Conservation (phyloP, 306 rosid genomes). For the Lotus japonicus region DNA sequence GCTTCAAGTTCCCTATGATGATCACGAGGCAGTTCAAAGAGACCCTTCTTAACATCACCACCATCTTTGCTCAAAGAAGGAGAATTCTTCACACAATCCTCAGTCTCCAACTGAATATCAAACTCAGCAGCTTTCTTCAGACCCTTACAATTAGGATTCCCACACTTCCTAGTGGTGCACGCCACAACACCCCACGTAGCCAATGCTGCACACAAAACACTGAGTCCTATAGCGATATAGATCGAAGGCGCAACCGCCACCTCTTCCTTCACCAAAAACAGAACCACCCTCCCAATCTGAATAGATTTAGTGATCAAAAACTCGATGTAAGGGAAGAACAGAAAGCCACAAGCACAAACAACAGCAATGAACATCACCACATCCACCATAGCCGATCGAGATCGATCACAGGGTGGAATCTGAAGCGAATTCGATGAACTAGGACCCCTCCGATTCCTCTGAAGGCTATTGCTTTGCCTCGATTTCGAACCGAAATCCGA, state of each 20-base stretch:
- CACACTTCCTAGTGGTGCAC: constrained; percentile 63
- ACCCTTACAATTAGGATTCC: constrained; percentile 82
- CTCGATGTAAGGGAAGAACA: constrained; percentile 60
- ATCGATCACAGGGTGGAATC: constrained; percentile 56
- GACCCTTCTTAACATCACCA: constrained; percentile 56
- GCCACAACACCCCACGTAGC: constrained; percentile 67
- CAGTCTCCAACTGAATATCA: constrained; percentile 92
- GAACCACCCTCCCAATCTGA: constrained; percentile 23
- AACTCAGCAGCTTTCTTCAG: constrained; percentile 77
- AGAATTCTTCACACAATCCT: constrained; percentile 86
- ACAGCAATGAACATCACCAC: constrained; percentile 65
- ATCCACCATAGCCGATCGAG: constrained; percentile 73
- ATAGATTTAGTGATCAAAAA: constrained; percentile 31
- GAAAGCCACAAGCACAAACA: constrained; percentile 53
- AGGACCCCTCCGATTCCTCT: constrained; percentile 37
- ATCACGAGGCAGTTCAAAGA: constrained; percentile 79
- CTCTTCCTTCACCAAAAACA: constrained; percentile 59
- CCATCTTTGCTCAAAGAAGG: constrained; percentile 32
- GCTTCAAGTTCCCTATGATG: constrained; percentile 86
- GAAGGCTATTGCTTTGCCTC: constrained; percentile 26
- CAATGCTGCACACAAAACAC: constrained; percentile 54
- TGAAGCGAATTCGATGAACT: constrained; percentile 45
- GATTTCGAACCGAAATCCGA: constrained; percentile 48
- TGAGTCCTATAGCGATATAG: constrained; percentile 54
- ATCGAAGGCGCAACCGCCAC: constrained; percentile 59